Conservation (phyloP, 345 rosid genomes). For the Citrus trifoliata region DNA sequence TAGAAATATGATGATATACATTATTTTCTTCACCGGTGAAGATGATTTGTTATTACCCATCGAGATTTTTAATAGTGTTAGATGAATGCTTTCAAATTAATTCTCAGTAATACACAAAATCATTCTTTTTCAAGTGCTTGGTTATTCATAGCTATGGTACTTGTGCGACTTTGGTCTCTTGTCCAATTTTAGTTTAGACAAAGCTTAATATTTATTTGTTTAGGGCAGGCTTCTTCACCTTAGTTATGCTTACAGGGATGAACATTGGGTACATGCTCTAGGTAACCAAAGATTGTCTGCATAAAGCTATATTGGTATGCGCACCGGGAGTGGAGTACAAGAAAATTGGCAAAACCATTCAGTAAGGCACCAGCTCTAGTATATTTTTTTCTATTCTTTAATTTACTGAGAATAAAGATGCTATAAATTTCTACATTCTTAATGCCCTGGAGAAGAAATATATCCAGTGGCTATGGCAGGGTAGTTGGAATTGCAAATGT, state of each 20-base stretch:
- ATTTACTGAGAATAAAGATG: not conserved
- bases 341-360: constrained; percentile 82
- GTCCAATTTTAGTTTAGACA: not conserved
- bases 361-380: constrained; percentile 50
- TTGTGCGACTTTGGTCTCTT: not conserved
- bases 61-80: not conserved
- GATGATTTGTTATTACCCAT: not conserved
- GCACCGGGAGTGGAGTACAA: constrained; percentile 77
- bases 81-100: not conserved
- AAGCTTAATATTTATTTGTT: not conserved
- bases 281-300: constrained; percentile 85
- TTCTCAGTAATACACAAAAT: not conserved
- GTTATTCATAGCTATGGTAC: not conserved
- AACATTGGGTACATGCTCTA: constrained; percentile 23
- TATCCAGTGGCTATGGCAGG: not conserved
- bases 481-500: not conserved
- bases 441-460: not conserved
- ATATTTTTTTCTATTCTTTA: not conserved
- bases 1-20: not conserved
- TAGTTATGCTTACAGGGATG: constrained; percentile 10
- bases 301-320: constrained; percentile 79
- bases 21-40: not conserved
- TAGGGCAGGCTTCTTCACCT: constrained; percentile 2
- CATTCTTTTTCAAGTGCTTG: not conserved
- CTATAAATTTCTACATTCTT: not conserved